Base-by-base conservation (phyloP, 805 yeast genomes). In the Spathaspora sp. region DNA sequence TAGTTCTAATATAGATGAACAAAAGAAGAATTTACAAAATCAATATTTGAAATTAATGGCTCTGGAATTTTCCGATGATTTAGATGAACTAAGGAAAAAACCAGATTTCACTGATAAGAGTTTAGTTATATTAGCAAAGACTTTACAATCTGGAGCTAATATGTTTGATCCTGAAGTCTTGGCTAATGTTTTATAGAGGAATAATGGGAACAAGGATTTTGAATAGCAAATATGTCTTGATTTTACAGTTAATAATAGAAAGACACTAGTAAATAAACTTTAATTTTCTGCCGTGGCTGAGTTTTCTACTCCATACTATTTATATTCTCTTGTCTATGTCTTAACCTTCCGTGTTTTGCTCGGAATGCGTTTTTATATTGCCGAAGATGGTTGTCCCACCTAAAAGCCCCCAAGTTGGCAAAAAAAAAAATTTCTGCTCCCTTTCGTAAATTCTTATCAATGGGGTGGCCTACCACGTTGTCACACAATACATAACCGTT, bases 61-160 rank as follows among this genome's bases (percentile, higher is more conserved):
- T 46, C 67, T 70, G 16, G 77, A 73, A 39, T 86, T 83, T 58
- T 82, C 84, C 46, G 82, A 82, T 51, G 89, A 85, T 54, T 70
- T 85, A 39, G 84, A 82, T 58, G 72, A 72, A 49, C 67, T 85
- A 54, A 79, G 91, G 62, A 73, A 75, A 50, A 81, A 83, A 35
- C 85, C 84, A 9, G 90, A 86, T 62, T 86, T 86, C 59, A 68
- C 67, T 9, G 76, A 73, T 29, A 79, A 78, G 57, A 83, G 88
- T 26, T 70, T 86, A 51, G 77, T 78, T 11, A 58, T 80, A 48
- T 65, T 83, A 57, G 87, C 86, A 3, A 79, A 79, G 56, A 72
- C 82, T 7, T 70, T 83, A 49, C 85, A 82, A 60, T 78, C 80
- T 40, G 84, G 86, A 12, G 73, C 79, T 14, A 78, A 81, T 56